Percentiles rank a stretch among this genome's conserved stretches.
Conservation (phyloP, 2,329 filamentous ascomycete species). For the Fusarium decemcellulare region DNA sequence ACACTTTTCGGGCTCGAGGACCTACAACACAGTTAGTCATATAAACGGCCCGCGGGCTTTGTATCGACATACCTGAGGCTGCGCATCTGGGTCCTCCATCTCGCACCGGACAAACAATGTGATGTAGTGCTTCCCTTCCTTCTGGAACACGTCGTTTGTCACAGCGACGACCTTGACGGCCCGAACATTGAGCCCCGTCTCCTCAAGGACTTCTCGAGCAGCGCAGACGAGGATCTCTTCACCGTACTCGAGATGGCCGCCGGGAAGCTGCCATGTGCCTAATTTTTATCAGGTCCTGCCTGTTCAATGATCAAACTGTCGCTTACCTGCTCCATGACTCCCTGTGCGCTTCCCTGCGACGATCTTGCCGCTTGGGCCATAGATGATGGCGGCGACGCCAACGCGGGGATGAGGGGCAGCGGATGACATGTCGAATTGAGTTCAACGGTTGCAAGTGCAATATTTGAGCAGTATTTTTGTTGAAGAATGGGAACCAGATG, state of each 20-base stretch:
- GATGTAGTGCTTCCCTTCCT: constrained; percentile 78
- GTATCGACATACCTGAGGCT: constrained; percentile 66
- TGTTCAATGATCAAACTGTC: background rate
- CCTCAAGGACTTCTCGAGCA: constrained; percentile 77
- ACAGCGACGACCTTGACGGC: constrained; percentile 68
- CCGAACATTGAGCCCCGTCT: constrained; percentile 74
- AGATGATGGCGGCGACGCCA: constrained; percentile 64
- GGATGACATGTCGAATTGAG: constrained; percentile 23
- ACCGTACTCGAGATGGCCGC: constrained; percentile 81
- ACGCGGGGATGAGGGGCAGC: constrained; percentile 55
- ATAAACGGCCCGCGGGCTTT: background rate
- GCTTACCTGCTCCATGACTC: constrained; percentile 63
- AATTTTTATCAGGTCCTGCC: constrained; percentile 15
- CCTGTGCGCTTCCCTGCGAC: constrained; percentile 64
- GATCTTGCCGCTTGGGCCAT: constrained; percentile 58
- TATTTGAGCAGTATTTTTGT: too few species aligned
- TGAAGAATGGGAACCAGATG: too few species aligned
- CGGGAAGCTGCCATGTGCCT: constrained; percentile 78
- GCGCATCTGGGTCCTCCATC: constrained; percentile 60
- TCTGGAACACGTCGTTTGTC: constrained; percentile 77
- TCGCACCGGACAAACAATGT: constrained; percentile 77
- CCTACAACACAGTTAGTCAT: constrained; percentile 37
- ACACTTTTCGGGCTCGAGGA: constrained; percentile 66
- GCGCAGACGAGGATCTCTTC: constrained; percentile 76
- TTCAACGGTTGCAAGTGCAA: background rate